These are phyloP conservation scores for Thuidium tamariscinum DNA, from an alignment of 225 moss, liverwort and hornwort species.

Conservation along the genomic window DNA sequence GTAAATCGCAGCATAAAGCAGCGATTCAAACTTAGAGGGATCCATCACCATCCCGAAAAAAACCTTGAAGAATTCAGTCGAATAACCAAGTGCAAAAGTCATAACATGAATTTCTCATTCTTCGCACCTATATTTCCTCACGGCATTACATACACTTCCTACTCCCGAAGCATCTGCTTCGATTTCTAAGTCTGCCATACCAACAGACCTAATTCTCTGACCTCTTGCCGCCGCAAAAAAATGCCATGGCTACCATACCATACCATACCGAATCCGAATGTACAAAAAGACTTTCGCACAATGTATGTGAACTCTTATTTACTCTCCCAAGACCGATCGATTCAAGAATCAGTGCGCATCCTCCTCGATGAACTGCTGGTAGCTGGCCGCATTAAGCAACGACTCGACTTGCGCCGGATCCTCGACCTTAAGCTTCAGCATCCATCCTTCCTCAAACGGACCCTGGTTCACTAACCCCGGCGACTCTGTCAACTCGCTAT, in stretches of 20 bases:
- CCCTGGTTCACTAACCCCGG: conserved; percentile 46
- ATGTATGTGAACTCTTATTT: background rate
- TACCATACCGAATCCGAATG: background rate
- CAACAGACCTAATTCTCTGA: background rate
- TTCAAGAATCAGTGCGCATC: conserved; percentile 6
- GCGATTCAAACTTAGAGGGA: conserved; percentile 23
- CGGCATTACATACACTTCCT: background rate
- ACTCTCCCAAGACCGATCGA: background rate
- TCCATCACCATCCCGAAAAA: background rate
- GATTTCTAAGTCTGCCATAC: background rate
- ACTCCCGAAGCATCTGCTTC: background rate
- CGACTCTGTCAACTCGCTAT: conserved; percentile 30
- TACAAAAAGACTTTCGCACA: background rate
- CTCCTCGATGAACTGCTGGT: conserved; percentile 44
- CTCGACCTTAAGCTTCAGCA: conserved; percentile 58
- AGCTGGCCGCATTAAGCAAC: conserved; percentile 45
- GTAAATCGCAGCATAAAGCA: conserved; percentile 36
- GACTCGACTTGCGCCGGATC: conserved; percentile 38
- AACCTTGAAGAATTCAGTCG: background rate
- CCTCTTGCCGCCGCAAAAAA: background rate
- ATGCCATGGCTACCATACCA: background rate
- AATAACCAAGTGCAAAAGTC: background rate
- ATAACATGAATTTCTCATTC: background rate
- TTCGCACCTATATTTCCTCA: background rate
- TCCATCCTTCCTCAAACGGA: conserved; percentile 62